Percentiles rank a stretch among this genome's conserved stretches.
phyloP scores from a whole-genome alignment of 805 yeast species.

The Tanozyma kutaoensis region DNA sequence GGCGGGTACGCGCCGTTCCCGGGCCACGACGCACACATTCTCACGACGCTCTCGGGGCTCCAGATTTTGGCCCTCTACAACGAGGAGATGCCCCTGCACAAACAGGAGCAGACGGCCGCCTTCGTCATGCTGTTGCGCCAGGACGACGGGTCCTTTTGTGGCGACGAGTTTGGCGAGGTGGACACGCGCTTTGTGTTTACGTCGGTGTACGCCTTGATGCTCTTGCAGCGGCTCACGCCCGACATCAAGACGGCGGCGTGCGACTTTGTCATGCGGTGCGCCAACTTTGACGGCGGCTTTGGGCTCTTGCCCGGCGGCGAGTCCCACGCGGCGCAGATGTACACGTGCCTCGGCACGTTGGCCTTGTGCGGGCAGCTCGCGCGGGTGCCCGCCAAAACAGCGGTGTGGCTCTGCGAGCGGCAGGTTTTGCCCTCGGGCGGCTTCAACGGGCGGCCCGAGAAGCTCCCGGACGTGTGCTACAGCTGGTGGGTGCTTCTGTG shows the following conservation, averaged over 20 bases:
- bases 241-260: constrained; percentile 49
- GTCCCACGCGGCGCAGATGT: constrained; percentile 86
- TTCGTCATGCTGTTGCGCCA: constrained; percentile 32
- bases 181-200: constrained; percentile 87
- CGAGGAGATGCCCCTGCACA: constrained; percentile 16
- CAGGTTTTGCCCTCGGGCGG: constrained; percentile 77
- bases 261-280: constrained; percentile 52
- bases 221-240: constrained; percentile 50
- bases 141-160: constrained; percentile 66
- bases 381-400: constrained; percentile 37
- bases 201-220: constrained; percentile 60
- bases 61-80: constrained; percentile 60
- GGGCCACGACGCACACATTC: constrained; percentile 75
- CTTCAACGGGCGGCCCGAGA: constrained; percentile 90
- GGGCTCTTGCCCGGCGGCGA: constrained; percentile 93
- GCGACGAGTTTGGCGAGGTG: constrained; percentile 84
- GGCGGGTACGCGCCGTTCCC: constrained; percentile 93
- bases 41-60: constrained; percentile 75
- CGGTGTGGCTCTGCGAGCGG: constrained; percentile 86
- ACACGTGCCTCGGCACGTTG: constrained; percentile 73
- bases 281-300: constrained; percentile 91
- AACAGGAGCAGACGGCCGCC: constrained; percentile 7
- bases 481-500: constrained; percentile 94
- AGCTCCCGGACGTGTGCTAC: constrained; percentile 93
- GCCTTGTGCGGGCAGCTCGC: constrained; percentile 19